A percentile compares a stretch with the other conserved stretches of the same genome.
Conservation (phyloP, 140 eudicot species). For the Flaveria floridana region DNA sequence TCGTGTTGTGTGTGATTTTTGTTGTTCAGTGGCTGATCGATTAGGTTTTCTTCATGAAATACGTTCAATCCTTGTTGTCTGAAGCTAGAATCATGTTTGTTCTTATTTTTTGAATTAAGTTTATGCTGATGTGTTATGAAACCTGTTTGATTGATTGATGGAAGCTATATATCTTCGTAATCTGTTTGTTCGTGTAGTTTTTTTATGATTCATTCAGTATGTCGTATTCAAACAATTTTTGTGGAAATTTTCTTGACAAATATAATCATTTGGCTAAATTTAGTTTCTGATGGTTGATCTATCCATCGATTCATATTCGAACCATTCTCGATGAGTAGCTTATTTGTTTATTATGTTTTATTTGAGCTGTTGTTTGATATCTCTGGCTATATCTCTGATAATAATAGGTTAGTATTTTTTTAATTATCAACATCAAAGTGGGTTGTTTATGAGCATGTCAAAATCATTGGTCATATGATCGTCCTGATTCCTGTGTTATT, state of each 20-base stretch:
- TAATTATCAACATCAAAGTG: conserved; percentile 1
- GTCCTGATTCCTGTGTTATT: background rate
- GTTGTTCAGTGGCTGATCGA: background rate
- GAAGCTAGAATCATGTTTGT: background rate
- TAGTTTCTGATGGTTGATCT: background rate
- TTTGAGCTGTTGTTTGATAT: conserved; percentile 27
- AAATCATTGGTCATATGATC: background rate
- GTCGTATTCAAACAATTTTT: conserved; percentile 13
- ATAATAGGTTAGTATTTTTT: background rate
- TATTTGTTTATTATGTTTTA: conserved; percentile 23
- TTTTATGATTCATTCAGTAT: background rate
- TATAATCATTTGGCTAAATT: background rate
- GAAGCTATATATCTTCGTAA: conserved; percentile 6
- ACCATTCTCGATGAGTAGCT: background rate
- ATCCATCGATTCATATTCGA: background rate
- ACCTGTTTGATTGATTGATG: background rate
- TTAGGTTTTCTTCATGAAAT: too few species aligned
- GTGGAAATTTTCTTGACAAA: background rate
- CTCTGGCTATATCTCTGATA: conserved; percentile 20
- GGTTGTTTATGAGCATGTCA: conserved; percentile 19
- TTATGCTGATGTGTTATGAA: background rate
- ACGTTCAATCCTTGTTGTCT: too few species aligned
- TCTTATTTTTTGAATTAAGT: background rate
- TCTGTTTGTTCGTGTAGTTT: conserved; percentile 6
- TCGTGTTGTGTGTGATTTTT: background rate